A percentile compares a stretch with the other conserved stretches of the same genome.
These are phyloP conservation scores for Parathielavia appendiculata DNA, from an alignment of 495 filamentous ascomycete species.

Conservation along the genomic window DNA sequence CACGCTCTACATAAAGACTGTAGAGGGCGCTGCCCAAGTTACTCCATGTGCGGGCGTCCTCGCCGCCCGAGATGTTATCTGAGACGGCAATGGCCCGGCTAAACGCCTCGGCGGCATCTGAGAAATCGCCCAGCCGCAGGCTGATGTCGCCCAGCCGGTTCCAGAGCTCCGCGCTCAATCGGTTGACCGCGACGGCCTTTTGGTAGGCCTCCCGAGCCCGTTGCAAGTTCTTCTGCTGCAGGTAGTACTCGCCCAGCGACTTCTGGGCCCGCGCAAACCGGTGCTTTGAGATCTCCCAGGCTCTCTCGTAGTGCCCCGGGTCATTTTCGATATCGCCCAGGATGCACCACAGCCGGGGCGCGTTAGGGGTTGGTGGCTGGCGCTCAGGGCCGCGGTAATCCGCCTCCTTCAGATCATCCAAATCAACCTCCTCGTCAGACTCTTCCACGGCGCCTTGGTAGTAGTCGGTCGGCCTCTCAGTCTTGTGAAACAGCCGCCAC, in stretches of 20 bases:
- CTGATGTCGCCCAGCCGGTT: slow-evolving; percentile 83
- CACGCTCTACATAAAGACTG: slow-evolving; percentile 38
- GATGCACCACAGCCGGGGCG: slow-evolving; percentile 87
- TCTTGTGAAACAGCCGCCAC: slow-evolving; percentile 67
- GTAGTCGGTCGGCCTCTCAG: slow-evolving; percentile 29
- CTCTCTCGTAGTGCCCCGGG: slow-evolving; percentile 67
- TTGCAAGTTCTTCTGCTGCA: slow-evolving; percentile 56
- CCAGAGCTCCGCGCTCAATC: slow-evolving; percentile 78
- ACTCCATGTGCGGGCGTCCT: slow-evolving; percentile 88
- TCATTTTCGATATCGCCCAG: slow-evolving; percentile 82
- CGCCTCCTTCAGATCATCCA: slow-evolving; percentile 47
- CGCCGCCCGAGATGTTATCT: slow-evolving; percentile 64
- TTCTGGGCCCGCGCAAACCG: slow-evolving; percentile 85
- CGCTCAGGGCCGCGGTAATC: slow-evolving; percentile 56
- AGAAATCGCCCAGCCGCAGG: slow-evolving; percentile 68
- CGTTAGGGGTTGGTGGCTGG: slow-evolving; percentile 67
- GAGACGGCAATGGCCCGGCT: slow-evolving; percentile 57
- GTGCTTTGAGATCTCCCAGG: slow-evolving; percentile 78
- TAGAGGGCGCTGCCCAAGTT: slow-evolving; percentile 81
- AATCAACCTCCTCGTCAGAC: slow-evolving; percentile 44
- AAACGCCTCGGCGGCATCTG: slow-evolving; percentile 82
- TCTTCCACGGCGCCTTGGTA: slow-evolving; percentile 40
- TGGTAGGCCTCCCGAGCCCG: slow-evolving; percentile 72
- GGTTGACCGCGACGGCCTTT: slow-evolving; percentile 69
- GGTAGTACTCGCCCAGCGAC: slow-evolving; percentile 73